Evolutionary conservation across 495 filamentous ascomycete species (phyloP).

Genomic region (Penicillium turbatum): DNA sequence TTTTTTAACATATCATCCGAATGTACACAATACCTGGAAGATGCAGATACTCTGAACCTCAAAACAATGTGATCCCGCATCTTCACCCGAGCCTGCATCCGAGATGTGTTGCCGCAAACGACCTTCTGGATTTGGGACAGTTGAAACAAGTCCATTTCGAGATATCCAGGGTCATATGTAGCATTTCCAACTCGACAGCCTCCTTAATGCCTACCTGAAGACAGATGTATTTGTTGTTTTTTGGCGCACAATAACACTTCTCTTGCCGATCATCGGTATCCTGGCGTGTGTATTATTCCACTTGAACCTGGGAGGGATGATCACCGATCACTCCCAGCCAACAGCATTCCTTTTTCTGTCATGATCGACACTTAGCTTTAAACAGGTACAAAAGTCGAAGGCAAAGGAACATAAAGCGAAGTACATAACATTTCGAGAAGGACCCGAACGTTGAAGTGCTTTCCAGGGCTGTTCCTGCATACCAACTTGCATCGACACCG

Average conservation of each 20-base stretch:
- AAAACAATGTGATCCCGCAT: constrained; percentile 3
- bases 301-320: constrained; percentile 1
- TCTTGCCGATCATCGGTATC: constrained; percentile 10
- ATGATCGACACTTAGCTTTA: constrained; percentile 9
- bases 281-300: constrained; percentile 5
- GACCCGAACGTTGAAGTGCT: not conserved
- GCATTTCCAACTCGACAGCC: not conserved
- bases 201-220: not conserved
- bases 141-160: not conserved
- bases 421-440: not conserved
- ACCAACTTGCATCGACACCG: not conserved
- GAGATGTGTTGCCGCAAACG: constrained; percentile 3
- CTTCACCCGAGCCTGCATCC: constrained; percentile 1
- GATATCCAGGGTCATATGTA: not conserved
- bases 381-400: not conserved
- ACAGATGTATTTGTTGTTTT: constrained; percentile 1
- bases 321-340: constrained; percentile 6
- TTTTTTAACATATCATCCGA: no score
- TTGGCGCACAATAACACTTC: not conserved
- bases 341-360: constrained; percentile 12
- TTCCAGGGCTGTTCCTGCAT: not conserved
- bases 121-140: not conserved
- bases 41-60: constrained; percentile 13
- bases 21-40: not conserved
- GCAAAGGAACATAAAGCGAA: not conserved